These are phyloP conservation scores for Syncephalastrum monosporum DNA, from an alignment of 371 early-diverging fungal genomes.

Conservation along the genomic window DNA sequence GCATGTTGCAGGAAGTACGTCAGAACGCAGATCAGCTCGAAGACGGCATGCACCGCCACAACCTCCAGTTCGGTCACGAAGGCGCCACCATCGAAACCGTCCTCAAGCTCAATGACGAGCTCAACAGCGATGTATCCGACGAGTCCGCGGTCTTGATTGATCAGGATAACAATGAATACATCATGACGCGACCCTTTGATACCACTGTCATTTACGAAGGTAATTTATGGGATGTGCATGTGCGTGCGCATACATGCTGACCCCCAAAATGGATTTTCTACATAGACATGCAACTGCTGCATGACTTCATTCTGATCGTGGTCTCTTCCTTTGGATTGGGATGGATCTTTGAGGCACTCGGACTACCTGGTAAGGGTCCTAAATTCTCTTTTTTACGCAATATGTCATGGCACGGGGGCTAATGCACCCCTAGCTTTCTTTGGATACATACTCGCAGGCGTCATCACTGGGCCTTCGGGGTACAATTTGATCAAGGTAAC, in stretches of 20 bases:
- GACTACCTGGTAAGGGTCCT: slow-evolving; percentile 42
- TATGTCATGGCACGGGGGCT: not conserved
- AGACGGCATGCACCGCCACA: slow-evolving; percentile 44
- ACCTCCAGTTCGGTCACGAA: slow-evolving; percentile 21
- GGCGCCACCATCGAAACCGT: slow-evolving; percentile 48
- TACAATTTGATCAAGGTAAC: slow-evolving; percentile 51
- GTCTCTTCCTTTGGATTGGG: slow-evolving; percentile 47
- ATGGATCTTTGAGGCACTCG: slow-evolving; percentile 44
- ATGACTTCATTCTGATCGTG: slow-evolving; percentile 56
- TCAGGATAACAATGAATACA: slow-evolving; percentile 56
- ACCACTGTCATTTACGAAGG: slow-evolving; percentile 53
- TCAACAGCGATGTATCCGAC: slow-evolving; percentile 10
- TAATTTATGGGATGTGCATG: slow-evolving; percentile 3
- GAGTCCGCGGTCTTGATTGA: slow-evolving; percentile 39
- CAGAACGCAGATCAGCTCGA: slow-evolving; percentile 49
- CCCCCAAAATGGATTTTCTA: not conserved
- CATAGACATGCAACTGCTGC: slow-evolving; percentile 50
- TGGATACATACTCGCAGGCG: slow-evolving; percentile 64
- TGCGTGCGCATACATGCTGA: not conserved
- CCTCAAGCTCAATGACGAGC: slow-evolving; percentile 29
- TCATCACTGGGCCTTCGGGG: slow-evolving; percentile 51
- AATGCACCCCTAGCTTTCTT: slow-evolving; percentile 44
- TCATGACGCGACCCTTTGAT: slow-evolving; percentile 55
- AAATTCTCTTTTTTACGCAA: slow-evolving; percentile 5
- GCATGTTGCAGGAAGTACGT: slow-evolving; percentile 50